These are phyloP conservation scores for Prunella vulgaris DNA, from an alignment of 257 asterid genomes.

Conservation along the genomic window DNA sequence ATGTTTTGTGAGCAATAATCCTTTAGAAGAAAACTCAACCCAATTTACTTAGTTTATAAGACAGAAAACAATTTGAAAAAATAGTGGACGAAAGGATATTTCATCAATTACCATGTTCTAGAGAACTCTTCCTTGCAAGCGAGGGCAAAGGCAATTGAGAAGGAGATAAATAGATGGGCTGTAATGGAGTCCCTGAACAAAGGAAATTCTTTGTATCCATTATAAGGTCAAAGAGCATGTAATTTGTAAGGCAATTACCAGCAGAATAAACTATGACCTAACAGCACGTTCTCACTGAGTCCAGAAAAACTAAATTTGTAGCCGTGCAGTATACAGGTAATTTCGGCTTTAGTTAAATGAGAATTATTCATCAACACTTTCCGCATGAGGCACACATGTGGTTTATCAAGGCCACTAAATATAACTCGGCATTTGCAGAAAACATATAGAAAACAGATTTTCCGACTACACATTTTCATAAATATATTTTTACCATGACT, in stretches of 20 bases:
- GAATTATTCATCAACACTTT: constrained; percentile 12
- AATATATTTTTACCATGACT: constrained; percentile 5
- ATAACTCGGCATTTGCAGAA: not conserved
- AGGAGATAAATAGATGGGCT: constrained; percentile 53
- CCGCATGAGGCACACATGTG: not conserved
- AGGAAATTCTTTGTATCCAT: not conserved
- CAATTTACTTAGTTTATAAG: not conserved
- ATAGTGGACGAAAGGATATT: not conserved
- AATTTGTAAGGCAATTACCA: not conserved
- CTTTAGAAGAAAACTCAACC: not conserved
- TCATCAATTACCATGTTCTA: constrained; percentile 45
- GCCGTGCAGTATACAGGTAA: not conserved
- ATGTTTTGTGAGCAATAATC: not conserved
- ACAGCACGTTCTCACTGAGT: not conserved
- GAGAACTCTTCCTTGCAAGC: constrained; percentile 31
- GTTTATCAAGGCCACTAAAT: not conserved
- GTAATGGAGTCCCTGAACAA: constrained; percentile 49
- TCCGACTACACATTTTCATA: not conserved
- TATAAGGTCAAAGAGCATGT: not conserved
- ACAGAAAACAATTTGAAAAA: not conserved
- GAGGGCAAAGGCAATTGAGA: constrained; percentile 42
- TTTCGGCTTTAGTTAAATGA: not conserved
- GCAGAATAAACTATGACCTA: not conserved
- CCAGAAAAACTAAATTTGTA: not conserved
- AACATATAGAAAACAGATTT: not conserved